These are phyloP conservation scores for Corchorus capsularis DNA, from an alignment of 345 rosid species.

Conservation along the genomic window DNA sequence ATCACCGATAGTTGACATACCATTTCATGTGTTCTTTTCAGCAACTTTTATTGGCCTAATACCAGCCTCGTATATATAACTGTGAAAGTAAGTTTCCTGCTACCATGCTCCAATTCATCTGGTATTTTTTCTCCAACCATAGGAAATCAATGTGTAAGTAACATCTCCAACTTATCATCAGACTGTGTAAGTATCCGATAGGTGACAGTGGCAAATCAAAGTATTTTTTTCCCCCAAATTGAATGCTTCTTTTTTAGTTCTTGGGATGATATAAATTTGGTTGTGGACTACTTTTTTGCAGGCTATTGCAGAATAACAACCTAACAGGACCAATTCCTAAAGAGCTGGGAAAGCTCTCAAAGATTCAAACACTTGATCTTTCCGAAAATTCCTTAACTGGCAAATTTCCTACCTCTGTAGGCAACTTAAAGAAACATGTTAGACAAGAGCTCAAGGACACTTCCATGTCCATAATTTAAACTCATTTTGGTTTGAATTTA, in stretches of 20 bases:
- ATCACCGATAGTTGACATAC: conserved; percentile 94
- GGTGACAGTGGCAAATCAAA: not conserved
- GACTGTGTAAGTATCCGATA: conserved; percentile 57
- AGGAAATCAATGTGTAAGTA: no score
- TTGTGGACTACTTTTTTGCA: conserved; percentile 26
- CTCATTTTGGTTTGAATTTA: not conserved
- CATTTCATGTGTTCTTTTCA: conserved; percentile 88
- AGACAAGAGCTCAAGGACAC: conserved; percentile 24
- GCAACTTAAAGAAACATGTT: conserved; percentile 72
- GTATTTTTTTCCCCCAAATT: not conserved
- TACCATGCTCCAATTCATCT: conserved; percentile 43
- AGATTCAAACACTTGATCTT: conserved; percentile 89
- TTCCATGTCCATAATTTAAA: not conserved
- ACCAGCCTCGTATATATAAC: conserved; percentile 94
- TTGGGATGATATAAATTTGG: not conserved
- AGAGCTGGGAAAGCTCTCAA: conserved; percentile 71
- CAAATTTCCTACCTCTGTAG: conserved; percentile 64
- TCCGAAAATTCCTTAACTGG: conserved; percentile 77
- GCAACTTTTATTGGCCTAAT: conserved; percentile 91
- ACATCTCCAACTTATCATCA: conserved; percentile 81
- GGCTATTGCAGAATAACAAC: conserved; percentile 87
- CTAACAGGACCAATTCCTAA: conserved; percentile 82
- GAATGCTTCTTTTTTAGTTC: not conserved
- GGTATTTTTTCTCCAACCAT: conserved; percentile 88
- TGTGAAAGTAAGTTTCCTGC: conserved; percentile 64